Evolutionary conservation across 352 stramenopile species (phyloP).

Genomic region (Phytophthora palmivora): DNA sequence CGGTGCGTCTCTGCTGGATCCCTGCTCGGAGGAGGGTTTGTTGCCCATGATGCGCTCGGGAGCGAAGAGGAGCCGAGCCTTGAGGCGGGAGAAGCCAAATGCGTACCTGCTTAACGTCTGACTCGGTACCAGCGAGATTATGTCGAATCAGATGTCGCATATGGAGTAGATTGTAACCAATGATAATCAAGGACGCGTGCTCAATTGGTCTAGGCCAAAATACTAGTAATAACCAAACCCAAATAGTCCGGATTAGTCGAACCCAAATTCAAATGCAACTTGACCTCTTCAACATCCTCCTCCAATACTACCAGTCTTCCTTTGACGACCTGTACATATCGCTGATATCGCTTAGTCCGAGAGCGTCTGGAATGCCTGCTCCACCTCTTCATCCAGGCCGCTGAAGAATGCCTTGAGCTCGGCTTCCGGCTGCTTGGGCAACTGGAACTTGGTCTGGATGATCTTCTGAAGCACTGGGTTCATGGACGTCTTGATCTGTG

Average conservation of each 20-base stretch:
- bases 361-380: slow-evolving; percentile 89
- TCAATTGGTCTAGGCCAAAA: no score
- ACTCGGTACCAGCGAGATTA: slow-evolving; percentile 19
- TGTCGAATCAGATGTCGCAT: slow-evolving; percentile 19
- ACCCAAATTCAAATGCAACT: slow-evolving; percentile 17
- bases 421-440: slow-evolving; percentile 94
- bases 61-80: neutral
- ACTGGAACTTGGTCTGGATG: slow-evolving; percentile 99
- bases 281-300: slow-evolving; percentile 13
- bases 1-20: slow-evolving; percentile 1
- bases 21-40: slow-evolving; percentile 35
- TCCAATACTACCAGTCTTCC: no score
- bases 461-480: slow-evolving; percentile 98
- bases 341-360: slow-evolving; percentile 60
- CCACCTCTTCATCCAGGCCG: slow-evolving; percentile 83
- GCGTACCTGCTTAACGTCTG: slow-evolving; percentile 10
- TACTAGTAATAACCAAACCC: slow-evolving; percentile 17
- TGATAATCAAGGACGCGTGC: neutral
- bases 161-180: slow-evolving; percentile 5
- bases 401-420: slow-evolving; percentile 93
- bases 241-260: slow-evolving; percentile 21
- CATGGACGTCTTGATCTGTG: slow-evolving; percentile 98
- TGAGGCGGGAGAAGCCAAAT: slow-evolving; percentile 30
- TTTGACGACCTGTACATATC: slow-evolving; percentile 16
- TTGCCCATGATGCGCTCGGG: slow-evolving; percentile 38